These are phyloP conservation scores for Botrytis fabae DNA, from an alignment of 2,329 filamentous ascomycete genomes.

Conservation along the genomic window DNA sequence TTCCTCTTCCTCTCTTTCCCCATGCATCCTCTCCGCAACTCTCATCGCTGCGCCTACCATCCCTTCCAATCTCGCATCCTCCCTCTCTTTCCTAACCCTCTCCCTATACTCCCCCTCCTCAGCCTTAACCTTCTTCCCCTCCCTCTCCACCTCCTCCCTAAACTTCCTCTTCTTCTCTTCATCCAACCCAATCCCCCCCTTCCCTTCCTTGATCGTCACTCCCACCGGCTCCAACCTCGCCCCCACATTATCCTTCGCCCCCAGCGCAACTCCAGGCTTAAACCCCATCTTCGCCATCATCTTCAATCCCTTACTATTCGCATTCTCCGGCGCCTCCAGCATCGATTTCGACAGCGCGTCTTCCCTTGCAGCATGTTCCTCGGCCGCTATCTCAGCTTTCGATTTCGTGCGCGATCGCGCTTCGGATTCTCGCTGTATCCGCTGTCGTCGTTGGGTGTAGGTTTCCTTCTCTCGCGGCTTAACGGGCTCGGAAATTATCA, in stretches of 20 bases:
- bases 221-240: slow-evolving; percentile 68
- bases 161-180: slow-evolving; percentile 78
- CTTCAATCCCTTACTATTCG: slow-evolving; percentile 80
- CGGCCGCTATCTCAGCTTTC: slow-evolving; percentile 77
- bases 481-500: slow-evolving; percentile 74
- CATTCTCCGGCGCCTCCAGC: slow-evolving; percentile 55
- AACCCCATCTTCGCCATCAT: slow-evolving; percentile 99
- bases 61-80: slow-evolving; percentile 66
- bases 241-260: slow-evolving; percentile 53
- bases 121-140: slow-evolving; percentile 60
- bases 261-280: slow-evolving; percentile 71
- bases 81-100: slow-evolving; percentile 63
- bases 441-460: slow-evolving; percentile 54
- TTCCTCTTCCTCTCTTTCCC: slow-evolving; percentile 58
- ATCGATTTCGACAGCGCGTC: slow-evolving; percentile 73
- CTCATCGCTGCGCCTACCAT: slow-evolving; percentile 78
- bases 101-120: slow-evolving; percentile 61
- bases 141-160: slow-evolving; percentile 59
- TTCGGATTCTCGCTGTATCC: slow-evolving; percentile 60
- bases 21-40: slow-evolving; percentile 81
- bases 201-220: slow-evolving; percentile 73
- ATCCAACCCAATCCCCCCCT: slow-evolving; percentile 81
- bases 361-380: slow-evolving; percentile 71
- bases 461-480: slow-evolving; percentile 55
- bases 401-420: slow-evolving; percentile 69